Evolutionary conservation across 2,329 filamentous ascomycete species (phyloP).

Genomic region (Trematosphaeria pertusa): DNA sequence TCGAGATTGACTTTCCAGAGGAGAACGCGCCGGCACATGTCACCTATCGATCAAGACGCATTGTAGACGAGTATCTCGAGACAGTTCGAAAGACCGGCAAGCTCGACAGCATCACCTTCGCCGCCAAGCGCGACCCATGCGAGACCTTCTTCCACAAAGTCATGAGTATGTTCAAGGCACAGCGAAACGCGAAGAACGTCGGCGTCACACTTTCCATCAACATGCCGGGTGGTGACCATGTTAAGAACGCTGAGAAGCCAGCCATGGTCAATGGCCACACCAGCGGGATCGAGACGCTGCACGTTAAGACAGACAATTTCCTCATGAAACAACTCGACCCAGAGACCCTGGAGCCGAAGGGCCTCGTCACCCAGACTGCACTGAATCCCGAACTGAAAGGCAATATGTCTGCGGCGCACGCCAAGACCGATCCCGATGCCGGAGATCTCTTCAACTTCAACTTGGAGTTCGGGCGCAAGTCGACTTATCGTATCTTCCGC

Average conservation of each 20-base stretch:
- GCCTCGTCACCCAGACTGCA: constrained; percentile 63
- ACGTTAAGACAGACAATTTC: constrained; percentile 66
- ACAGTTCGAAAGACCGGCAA: constrained; percentile 67
- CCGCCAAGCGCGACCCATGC: constrained; percentile 75
- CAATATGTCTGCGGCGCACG: constrained; percentile 72
- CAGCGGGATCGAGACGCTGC: constrained; percentile 58
- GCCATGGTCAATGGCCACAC: constrained; percentile 35
- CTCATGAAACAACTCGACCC: constrained; percentile 69
- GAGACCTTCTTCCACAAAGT: constrained; percentile 75
- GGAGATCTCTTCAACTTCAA: constrained; percentile 86
- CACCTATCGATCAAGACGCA: constrained; percentile 74
- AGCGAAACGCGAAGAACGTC: constrained; percentile 60
- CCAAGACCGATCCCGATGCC: constrained; percentile 72
- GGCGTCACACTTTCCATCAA: constrained; percentile 71
- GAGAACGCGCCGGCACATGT: constrained; percentile 54
- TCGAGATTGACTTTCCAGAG: constrained; percentile 65
- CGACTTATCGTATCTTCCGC: constrained; percentile 74
- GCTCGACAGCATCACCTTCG: constrained; percentile 68
- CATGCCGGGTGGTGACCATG: constrained; percentile 60
- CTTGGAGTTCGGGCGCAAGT: constrained; percentile 64
- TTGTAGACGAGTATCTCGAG: constrained; percentile 69
- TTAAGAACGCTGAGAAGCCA: constrained; percentile 14
- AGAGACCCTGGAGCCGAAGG: constrained; percentile 74
- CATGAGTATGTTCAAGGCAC: constrained; percentile 64
- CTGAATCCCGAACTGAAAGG: constrained; percentile 75